phyloP scores from a whole-genome alignment of 164 flowering plant species.

The Berberis thunbergii region DNA sequence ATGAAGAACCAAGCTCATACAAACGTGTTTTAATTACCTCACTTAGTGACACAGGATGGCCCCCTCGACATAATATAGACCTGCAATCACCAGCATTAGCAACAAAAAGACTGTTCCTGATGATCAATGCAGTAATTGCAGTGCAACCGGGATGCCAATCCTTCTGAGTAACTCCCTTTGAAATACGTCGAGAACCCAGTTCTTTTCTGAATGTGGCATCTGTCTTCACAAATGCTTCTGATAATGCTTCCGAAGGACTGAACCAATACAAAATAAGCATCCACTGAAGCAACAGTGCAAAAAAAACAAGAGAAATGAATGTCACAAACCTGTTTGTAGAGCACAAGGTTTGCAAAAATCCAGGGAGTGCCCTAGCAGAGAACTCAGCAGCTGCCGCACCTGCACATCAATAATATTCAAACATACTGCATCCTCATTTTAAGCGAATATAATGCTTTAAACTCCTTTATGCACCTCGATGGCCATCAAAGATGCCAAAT shows the following conservation, averaged over 20 bases:
- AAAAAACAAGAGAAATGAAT: conserved; percentile 1
- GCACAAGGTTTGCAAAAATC: conserved; percentile 41
- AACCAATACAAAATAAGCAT: conserved; percentile 8
- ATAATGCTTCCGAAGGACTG: conserved; percentile 71
- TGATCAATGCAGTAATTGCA: conserved; percentile 61
- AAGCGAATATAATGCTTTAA: background rate
- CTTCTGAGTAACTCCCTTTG: conserved; percentile 43
- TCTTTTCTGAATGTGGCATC: conserved; percentile 70
- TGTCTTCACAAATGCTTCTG: conserved; percentile 64
- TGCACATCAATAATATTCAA: conserved; percentile 21
- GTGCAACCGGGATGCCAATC: conserved; percentile 96
- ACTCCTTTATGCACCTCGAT: conserved; percentile 45
- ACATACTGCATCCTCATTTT: background rate
- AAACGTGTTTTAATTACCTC: conserved; percentile 37
- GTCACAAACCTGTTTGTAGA: conserved; percentile 43
- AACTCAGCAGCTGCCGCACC: conserved; percentile 99
- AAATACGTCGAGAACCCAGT: conserved; percentile 36
- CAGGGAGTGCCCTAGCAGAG: conserved; percentile 74
- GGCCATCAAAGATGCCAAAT: too few relatives aligned
- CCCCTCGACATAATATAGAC: conserved; percentile 65
- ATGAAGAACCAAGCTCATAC: too few relatives aligned
- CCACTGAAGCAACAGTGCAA: background rate
- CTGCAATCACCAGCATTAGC: conserved; percentile 99
- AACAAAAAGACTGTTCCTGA: conserved; percentile 64
- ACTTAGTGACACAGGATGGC: conserved; percentile 51